Base-by-base conservation (phyloP, 768 basidiomycete species). In the Tylopilus rubrobrunneus region DNA sequence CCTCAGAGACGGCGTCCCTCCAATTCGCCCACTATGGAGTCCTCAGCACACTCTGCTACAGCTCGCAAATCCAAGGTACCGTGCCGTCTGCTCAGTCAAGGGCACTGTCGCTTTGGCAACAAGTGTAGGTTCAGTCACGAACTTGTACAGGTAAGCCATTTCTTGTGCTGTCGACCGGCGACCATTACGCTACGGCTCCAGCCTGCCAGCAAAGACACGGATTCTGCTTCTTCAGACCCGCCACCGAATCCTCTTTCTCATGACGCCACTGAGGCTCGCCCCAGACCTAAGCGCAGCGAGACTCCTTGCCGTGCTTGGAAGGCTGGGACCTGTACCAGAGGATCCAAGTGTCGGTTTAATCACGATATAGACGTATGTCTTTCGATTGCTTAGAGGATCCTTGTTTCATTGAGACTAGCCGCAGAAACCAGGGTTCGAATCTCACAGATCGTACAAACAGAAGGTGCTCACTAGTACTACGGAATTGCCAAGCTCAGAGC, bases 271-370 rank as follows among this genome's bases (percentile, higher is more conserved):
- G 57, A 52, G 56, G 46, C 52, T 41, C 53, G 56, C 8, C 60
- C 55, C 53, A 60, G 60, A 56, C 41, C 62, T 58, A 68, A 67
- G 54, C 56, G 49, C 46, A 56, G 53, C 41, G 56, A 57, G 14
- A 51, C 12, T 1, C 60, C 60, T 45, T 70, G 68, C 58, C 62
- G 54, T 34, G 60, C 66, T 48, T 74, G 74, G 76, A 74, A 65
- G 45, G 64, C 64, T 48, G 75, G 76, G 41, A 65, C 62, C 8
- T 77, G 76, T 60, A 52, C 60, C 49, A 70, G 61, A 55, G 75
- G 74, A 17, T 51, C 63, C 8, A 66, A 65, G 45, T 76, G 76
- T 51, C 56, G 63, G 45, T 76, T 65, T 46, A 44, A n/a, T 10
- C 76, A 76, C 47, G 62, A 66, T 39, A 49, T 63, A 5, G 58